Evolutionary conservation across 1,284 basidiomycete genomes (phyloP).

Genomic region (Coniophora puteana): DNA sequence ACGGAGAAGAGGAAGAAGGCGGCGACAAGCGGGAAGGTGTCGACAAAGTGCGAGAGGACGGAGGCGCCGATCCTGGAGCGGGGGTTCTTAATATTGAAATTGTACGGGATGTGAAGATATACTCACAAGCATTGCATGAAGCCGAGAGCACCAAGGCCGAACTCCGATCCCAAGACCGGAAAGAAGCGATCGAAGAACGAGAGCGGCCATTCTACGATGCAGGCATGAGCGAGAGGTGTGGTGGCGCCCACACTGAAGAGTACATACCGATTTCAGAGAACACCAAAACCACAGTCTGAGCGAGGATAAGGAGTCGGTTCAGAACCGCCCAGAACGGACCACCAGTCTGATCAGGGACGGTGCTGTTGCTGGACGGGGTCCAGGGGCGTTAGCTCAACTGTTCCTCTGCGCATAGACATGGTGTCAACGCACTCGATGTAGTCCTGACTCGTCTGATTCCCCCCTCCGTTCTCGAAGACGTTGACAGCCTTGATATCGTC

Average conservation of each 20-base stretch:
- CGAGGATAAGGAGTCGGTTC: slow-evolving; percentile 77
- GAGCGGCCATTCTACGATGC: slow-evolving; percentile 62
- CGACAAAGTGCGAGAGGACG: slow-evolving; percentile 78
- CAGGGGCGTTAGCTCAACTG: slow-evolving; percentile 1
- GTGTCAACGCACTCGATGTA: slow-evolving; percentile 63
- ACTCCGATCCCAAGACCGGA: slow-evolving; percentile 81
- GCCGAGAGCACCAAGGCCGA: slow-evolving; percentile 80
- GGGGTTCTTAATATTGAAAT: background rate
- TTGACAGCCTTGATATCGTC: slow-evolving; percentile 79
- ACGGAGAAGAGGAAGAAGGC: slow-evolving; percentile 85
- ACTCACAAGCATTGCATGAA: slow-evolving; percentile 77
- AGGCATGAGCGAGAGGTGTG: slow-evolving; percentile 30
- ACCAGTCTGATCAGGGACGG: slow-evolving; percentile 83
- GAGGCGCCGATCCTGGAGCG: slow-evolving; percentile 63
- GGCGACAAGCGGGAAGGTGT: slow-evolving; percentile 77
- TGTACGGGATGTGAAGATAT: slow-evolving; percentile 2
- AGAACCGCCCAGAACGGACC: slow-evolving; percentile 86
- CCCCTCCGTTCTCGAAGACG: slow-evolving; percentile 42
- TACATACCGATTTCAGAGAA: slow-evolving; percentile 46
- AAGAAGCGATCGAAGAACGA: slow-evolving; percentile 75
- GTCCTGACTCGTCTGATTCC: slow-evolving; percentile 49
- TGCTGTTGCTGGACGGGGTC: slow-evolving; percentile 49
- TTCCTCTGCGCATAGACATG: background rate
- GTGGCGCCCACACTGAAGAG: background rate
- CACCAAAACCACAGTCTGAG: slow-evolving; percentile 71